Base-by-base conservation (phyloP, 352 stramenopile species). In the Pythium sp. region DNA sequence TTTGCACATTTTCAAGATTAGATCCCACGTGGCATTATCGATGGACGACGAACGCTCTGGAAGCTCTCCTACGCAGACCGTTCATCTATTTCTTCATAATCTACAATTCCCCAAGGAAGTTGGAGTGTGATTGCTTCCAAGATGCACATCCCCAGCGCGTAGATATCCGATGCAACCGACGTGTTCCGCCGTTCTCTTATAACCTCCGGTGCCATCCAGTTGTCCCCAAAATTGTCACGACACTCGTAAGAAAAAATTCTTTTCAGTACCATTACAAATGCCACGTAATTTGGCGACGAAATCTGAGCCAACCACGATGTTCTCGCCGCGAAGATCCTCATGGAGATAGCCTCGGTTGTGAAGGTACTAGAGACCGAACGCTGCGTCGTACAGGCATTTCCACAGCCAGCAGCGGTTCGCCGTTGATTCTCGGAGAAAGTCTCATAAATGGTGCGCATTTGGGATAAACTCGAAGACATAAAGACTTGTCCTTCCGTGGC, bases 381-480 rank as follows among this genome's bases (percentile, higher is more conserved):
- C 72, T 22, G 53, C 70, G 49, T 77, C 54, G n/a, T 73, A 72
- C 11, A 81, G 7, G 0, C 62, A 61, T 8, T 65, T 43, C 67
- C 67, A 79, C 0, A 60, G 8, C 14, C 2, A 3, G 14, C 15
- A 3, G 15, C 15, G 18, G n/a, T 38, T 38, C 15, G 14, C 2
- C 5, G 8, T 30, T 15, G 9, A 18, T 12, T 58, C 15, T 26
- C 56, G 3, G 41, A 70, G 11, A 32, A 43, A 58, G 2, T 69
- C 46, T 2, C 18, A 14, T 9, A 69, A 0, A n/a, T 53, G 9
- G 20, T 14, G 34, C 9, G 11, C 8, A 1, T 36, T 26, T 18
- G 38, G 26, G 0, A 49, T 5, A 6, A 30, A 15, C 30, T 70
- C 57, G 56, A 57, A 59, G 11, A 64, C 47, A 5, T 61, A 34